Percentiles rank a stretch among this genome's conserved stretches.
phyloP scores from a whole-genome alignment of 2,329 filamentous ascomycete species.

The Penicillium sp. region DNA sequence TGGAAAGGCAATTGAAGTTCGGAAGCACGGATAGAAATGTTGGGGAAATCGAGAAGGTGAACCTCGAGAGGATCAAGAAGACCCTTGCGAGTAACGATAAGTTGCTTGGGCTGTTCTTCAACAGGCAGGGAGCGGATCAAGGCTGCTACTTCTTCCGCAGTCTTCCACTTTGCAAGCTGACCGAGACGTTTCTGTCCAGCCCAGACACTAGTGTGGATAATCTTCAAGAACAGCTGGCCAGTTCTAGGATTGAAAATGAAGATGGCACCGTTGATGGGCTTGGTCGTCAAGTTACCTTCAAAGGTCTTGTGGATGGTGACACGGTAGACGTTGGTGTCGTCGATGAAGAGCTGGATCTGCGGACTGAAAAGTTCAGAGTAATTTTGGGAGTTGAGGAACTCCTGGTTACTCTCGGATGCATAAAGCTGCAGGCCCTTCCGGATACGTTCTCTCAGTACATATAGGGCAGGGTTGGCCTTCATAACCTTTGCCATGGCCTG shows the following conservation, averaged over 20 bases:
- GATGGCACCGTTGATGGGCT: slow-evolving; percentile 98
- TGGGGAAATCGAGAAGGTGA: slow-evolving; percentile 96
- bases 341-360: slow-evolving; percentile 97
- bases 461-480: slow-evolving; percentile 97
- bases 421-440: slow-evolving; percentile 97
- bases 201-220: slow-evolving; percentile 99
- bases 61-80: slow-evolving; percentile 95
- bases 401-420: slow-evolving; percentile 97
- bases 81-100: slow-evolving; percentile 98
- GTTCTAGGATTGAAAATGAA: slow-evolving; percentile 99
- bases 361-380: slow-evolving; percentile 99
- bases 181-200: slow-evolving; percentile 98
- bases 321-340: slow-evolving; percentile 98
- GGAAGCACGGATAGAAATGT: slow-evolving; percentile 97
- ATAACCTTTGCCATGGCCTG: slow-evolving; percentile 99
- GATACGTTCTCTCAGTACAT: slow-evolving; percentile 96
- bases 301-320: slow-evolving; percentile 99
- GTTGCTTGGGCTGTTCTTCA: slow-evolving; percentile 97
- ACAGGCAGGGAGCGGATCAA: slow-evolving; percentile 93
- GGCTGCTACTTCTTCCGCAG: slow-evolving; percentile 97
- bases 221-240: slow-evolving; percentile 96
- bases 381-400: slow-evolving; percentile 99
- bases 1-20: slow-evolving; percentile 98
- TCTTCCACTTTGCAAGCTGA: slow-evolving; percentile 99
- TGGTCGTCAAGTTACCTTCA: slow-evolving; percentile 97